Percentiles rank a stretch among this genome's conserved stretches.
These are phyloP conservation scores for Lachancea lanzarotensis DNA, from an alignment of 805 yeast genomes.

Conservation along the genomic window DNA sequence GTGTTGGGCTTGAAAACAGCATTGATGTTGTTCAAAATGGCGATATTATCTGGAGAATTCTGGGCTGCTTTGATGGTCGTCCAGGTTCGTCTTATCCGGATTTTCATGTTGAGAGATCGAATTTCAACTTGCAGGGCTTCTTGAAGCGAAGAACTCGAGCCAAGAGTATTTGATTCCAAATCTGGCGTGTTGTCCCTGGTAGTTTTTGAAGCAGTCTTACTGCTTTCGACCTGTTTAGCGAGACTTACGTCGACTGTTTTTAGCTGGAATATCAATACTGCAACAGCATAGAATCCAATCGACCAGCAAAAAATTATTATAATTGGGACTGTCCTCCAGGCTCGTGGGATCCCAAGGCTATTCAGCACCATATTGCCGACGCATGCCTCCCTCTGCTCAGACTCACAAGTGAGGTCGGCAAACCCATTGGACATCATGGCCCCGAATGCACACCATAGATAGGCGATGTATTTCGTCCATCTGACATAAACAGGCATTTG, in stretches of 20 bases:
- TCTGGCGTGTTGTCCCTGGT: background rate
- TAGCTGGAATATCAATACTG: conserved; percentile 42
- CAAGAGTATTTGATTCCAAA: conserved; percentile 1
- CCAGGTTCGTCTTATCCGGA: background rate
- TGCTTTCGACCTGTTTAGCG: conserved; percentile 20
- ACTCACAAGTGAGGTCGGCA: conserved; percentile 54
- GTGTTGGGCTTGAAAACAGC: conserved; percentile 50
- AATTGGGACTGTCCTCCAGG: conserved; percentile 64
- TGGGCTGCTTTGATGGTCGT: background rate
- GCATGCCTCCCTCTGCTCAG: conserved; percentile 28
- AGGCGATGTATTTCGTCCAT: conserved; percentile 75
- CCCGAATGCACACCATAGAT: conserved; percentile 75
- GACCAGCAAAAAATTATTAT: conserved; percentile 53
- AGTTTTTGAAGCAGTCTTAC: conserved; percentile 7
- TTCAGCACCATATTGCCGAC: conserved; percentile 45
- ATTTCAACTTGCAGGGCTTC: conserved; percentile 16
- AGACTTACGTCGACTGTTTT: conserved; percentile 36
- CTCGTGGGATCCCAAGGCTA: conserved; percentile 51
- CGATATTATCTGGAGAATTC: conserved; percentile 18
- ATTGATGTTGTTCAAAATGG: conserved; percentile 40
- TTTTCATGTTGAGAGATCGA: conserved; percentile 11
- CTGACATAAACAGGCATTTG: conserved; percentile 79
- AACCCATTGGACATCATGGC: conserved; percentile 59
- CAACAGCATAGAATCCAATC: conserved; percentile 45
- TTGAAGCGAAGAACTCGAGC: background rate